These are phyloP conservation scores for Bathelium albidoporum DNA, from an alignment of 495 filamentous ascomycete genomes.

Conservation along the genomic window DNA sequence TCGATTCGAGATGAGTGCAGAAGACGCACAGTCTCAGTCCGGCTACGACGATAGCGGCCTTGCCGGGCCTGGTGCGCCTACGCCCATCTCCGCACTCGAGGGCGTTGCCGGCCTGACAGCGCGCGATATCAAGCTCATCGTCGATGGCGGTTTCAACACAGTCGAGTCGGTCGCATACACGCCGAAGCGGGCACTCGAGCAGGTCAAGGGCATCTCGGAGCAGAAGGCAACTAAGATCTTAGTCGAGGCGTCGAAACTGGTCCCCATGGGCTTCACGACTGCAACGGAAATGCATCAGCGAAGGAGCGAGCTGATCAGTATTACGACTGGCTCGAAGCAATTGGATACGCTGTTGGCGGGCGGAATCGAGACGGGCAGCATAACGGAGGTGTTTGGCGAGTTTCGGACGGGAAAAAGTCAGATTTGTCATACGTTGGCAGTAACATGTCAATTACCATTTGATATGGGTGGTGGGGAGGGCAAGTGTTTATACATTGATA, in stretches of 20 bases:
- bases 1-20: slow-evolving; percentile 42
- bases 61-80: slow-evolving; percentile 84
- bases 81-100: slow-evolving; percentile 81
- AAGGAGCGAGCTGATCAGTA: slow-evolving; percentile 90
- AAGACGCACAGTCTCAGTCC: slow-evolving; percentile 48
- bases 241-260: slow-evolving; percentile 85
- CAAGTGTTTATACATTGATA: slow-evolving; percentile 98
- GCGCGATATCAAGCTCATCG: slow-evolving; percentile 81
- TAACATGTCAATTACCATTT: slow-evolving; percentile 93
- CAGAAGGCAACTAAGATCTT: slow-evolving; percentile 92
- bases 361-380: slow-evolving; percentile 90
- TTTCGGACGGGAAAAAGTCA: slow-evolving; percentile 97
- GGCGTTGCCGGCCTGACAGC: slow-evolving; percentile 78
- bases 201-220: slow-evolving; percentile 95
- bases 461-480: slow-evolving; percentile 98
- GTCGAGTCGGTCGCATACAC: slow-evolving; percentile 95
- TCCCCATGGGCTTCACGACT: slow-evolving; percentile 97
- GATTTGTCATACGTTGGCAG: slow-evolving; percentile 95
- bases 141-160: slow-evolving; percentile 89
- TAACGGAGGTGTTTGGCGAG: slow-evolving; percentile 98
- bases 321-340: slow-evolving; percentile 95
- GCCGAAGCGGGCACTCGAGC: slow-evolving; percentile 72
- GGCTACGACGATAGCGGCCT: slow-evolving; percentile 50
- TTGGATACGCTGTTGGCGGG: slow-evolving; percentile 91
- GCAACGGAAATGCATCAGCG: slow-evolving; percentile 99